Evolutionary conservation across 495 filamentous ascomycete species (phyloP).

Genomic region (Penicillium silybi): DNA sequence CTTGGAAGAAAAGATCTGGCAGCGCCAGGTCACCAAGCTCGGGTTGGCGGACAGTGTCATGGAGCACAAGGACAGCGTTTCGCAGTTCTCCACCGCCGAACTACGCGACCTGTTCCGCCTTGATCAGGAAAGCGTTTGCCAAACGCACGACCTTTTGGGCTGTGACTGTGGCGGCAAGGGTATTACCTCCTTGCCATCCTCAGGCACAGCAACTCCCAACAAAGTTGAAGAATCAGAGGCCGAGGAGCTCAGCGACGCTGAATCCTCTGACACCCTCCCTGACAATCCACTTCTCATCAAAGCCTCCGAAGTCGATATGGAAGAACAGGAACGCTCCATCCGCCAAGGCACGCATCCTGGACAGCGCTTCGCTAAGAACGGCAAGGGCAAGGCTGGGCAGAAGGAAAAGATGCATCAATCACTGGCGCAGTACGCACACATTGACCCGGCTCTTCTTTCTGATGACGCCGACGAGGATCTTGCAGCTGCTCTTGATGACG

Average conservation of each 20-base stretch:
- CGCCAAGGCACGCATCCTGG: slow-evolving; percentile 25
- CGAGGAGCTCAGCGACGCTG: slow-evolving; percentile 33
- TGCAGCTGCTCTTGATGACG: slow-evolving; percentile 50
- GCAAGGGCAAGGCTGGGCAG: slow-evolving; percentile 9
- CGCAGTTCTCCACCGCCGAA: slow-evolving; percentile 64
- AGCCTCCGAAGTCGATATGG: slow-evolving; percentile 59
- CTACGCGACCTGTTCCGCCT: slow-evolving; percentile 69
- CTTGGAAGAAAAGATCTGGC: slow-evolving; percentile 81
- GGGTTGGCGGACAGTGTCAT: slow-evolving; percentile 66
- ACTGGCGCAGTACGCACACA: slow-evolving; percentile 65
- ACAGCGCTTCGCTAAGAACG: slow-evolving; percentile 2
- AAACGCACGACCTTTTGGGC: slow-evolving; percentile 69
- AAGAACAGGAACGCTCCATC: slow-evolving; percentile 53
- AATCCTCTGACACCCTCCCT: slow-evolving; percentile 22
- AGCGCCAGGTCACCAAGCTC: slow-evolving; percentile 74
- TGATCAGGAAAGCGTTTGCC: slow-evolving; percentile 49
- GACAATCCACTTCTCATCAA: slow-evolving; percentile 44
- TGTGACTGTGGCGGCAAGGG: slow-evolving; percentile 65
- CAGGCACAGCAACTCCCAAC: slow-evolving; percentile 10
- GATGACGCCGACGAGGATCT: slow-evolving; percentile 21
- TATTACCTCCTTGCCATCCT: slow-evolving; percentile 3
- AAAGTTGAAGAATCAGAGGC: slow-evolving; percentile 18
- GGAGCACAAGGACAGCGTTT: slow-evolving; percentile 55
- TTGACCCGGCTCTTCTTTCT: slow-evolving; percentile 49
- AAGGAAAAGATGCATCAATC: slow-evolving; percentile 51